A percentile compares a stretch with the other conserved stretches of the same genome.
These are phyloP conservation scores for Mallotus japonicus DNA, from an alignment of 441 rosid genomes.

Conservation along the genomic window DNA sequence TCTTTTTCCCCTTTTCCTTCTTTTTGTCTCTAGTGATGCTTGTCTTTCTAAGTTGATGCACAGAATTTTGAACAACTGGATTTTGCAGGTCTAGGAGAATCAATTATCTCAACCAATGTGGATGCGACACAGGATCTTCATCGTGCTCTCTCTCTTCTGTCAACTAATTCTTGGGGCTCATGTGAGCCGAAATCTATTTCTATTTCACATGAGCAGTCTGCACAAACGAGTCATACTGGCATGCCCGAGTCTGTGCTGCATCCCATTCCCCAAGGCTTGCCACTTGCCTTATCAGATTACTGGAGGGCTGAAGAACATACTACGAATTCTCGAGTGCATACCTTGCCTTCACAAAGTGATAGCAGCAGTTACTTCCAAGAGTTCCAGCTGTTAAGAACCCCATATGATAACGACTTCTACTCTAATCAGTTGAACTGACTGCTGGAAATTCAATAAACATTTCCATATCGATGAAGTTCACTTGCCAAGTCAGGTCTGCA, in stretches of 20 bases:
- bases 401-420: constrained; percentile 46
- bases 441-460: neutral
- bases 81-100: constrained; percentile 49
- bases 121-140: constrained; percentile 60
- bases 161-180: constrained; percentile 64
- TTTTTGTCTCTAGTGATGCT: neutral
- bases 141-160: constrained; percentile 99
- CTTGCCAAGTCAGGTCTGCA: constrained; percentile 21
- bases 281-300: constrained; percentile 39
- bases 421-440: constrained; percentile 40
- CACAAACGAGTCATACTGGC: constrained; percentile 23
- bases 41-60: constrained; percentile 5
- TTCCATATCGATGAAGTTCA: constrained; percentile 3
- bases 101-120: constrained; percentile 49
- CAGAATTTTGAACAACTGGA: constrained; percentile 5
- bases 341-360: constrained; percentile 30
- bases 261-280: constrained; percentile 31
- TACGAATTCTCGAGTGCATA: constrained; percentile 30
- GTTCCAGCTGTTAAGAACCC: constrained; percentile 38
- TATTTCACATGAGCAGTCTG: constrained; percentile 41
- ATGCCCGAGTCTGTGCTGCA: constrained; percentile 38
- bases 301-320: constrained; percentile 50
- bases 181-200: constrained; percentile 48
- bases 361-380: constrained; percentile 44
- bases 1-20: neutral